Evolutionary conservation across 108 stramenopile species (phyloP), one percentile per base, ranked within the genome.

Genomic region (Nitzschia inconspicua): DNA sequence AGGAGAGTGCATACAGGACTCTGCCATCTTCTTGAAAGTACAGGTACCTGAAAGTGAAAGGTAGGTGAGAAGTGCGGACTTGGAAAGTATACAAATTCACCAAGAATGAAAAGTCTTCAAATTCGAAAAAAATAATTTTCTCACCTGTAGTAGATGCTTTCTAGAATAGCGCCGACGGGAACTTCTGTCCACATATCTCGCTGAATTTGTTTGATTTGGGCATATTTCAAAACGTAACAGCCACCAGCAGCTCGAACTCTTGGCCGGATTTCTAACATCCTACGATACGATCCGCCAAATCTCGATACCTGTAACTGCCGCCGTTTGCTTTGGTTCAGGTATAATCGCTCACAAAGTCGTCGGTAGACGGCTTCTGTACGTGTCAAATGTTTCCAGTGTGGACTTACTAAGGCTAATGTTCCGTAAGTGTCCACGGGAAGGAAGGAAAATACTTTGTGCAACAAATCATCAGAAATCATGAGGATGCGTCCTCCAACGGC

Each of bases 131-230:
- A n/a, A n/a, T n/a, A n/a, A n/a, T n/a, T n/a, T n/a, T n/a, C n/a
- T n/a, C n/a, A n/a, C n/a, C n/a, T n/a, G 29, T 63, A 63, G 48
- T 85, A 91, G 1, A 79, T 68, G 39, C 76, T 77, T 71, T 88
- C 86, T 13, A 91, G 44, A 57, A 91, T 66, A 8, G 89, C 89
- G 7, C 89, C 89, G n/a, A 74, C 46, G 7, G 89, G 89, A 36
- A 91, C 57, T 43, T 88, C 86, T 1, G 84, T 83, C 86, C 86
- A 91, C 89, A 91, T 91, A 58, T 88, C 86, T 18, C 89, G 70
- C 40, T 91, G 83, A 34, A 87, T 87, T 30, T 73, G 23, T 41
- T 80, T 80, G 20, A 80, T 46, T 41, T 69, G 44, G 5, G 44
- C 18, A 57, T 82, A 84, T 57, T 84, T 85, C 32, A 91, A 52